These are phyloP conservation scores for Alternaria sp. DNA, from an alignment of 2,329 filamentous ascomycete genomes.

Conservation along the genomic window DNA sequence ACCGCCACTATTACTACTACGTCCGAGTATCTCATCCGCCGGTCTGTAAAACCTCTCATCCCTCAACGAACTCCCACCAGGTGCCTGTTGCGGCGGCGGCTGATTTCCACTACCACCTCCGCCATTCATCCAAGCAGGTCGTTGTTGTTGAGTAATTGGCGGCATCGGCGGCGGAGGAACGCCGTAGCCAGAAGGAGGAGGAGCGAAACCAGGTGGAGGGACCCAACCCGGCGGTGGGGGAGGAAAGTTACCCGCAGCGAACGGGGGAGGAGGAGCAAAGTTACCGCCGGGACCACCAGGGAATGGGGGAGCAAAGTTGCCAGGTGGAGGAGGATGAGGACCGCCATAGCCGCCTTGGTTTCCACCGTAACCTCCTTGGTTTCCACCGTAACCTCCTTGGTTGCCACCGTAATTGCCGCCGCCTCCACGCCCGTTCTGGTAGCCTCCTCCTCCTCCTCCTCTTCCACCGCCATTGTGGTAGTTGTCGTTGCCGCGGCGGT, in stretches of 20 bases:
- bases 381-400: conserved; percentile 28
- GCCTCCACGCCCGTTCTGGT: conserved; percentile 32
- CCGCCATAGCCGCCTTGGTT: conserved; percentile 28
- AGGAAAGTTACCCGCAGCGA: conserved; percentile 37
- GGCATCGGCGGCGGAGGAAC: too few relatives aligned
- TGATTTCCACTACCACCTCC: conserved; percentile 13
- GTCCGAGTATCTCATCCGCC: conserved; percentile 33
- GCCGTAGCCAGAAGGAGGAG: neutral
- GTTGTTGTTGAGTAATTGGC: conserved; percentile 15
- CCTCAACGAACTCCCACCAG: conserved; percentile 31
- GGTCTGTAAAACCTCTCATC: conserved; percentile 38
- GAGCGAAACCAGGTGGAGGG: conserved; percentile 43
- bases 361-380: conserved; percentile 25
- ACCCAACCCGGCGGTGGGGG: conserved; percentile 20
- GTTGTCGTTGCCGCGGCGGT: conserved; percentile 30
- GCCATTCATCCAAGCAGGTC: conserved; percentile 32
- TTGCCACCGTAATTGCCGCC: conserved; percentile 34
- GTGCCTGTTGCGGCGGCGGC: conserved; percentile 30
- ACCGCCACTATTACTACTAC: conserved; percentile 28
- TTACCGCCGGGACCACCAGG: conserved; percentile 2
- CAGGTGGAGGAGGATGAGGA: too few relatives aligned
- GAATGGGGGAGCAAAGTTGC: neutral
- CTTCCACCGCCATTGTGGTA: conserved; percentile 33
- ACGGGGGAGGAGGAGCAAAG: conserved; percentile 25
- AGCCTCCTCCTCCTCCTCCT: conserved; percentile 21